Evolutionary conservation across 1,139 yeast species (phyloP), one percentile per base, ranked within the genome.

Genomic region (Taphrina sp.): DNA sequence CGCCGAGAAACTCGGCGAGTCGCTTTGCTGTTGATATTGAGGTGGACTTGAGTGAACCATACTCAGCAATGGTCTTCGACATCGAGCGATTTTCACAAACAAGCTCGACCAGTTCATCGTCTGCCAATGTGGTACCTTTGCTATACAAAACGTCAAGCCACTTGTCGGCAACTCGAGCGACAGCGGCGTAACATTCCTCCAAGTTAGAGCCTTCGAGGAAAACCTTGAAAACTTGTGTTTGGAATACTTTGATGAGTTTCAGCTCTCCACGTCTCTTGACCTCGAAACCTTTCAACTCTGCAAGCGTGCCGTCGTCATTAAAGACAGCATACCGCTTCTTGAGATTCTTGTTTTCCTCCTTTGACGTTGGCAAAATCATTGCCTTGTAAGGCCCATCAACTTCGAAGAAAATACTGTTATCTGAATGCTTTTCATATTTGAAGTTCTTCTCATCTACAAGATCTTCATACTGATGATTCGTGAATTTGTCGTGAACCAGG

Each of bases 361-460:
- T 88, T 0, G 98, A 92, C 0, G 98, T 89, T 7, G 99, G 99
- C 58, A 94, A 76, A 59, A 94, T 80, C 98, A 94, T 94, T 0
- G 98, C 98, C 65, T 82, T 85, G 69, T 94, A 94, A 0, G 99
- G 99, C 10, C 99, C 99, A 74, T 94, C 99, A 23, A 94, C 96
- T 69, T 94, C 99, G 65, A 94, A 94, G 70, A 92, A 92, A 69
- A 94, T 94, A 19, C 96, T 85, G 69, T 94, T 94, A 66, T 94
- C 98, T 19, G 94, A 82, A 57, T 78, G 79, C 0, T 90, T 85
- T 55, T 82, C 80, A 69, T 90, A 92, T 62, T 79, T 80, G 68
- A 81, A 78, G 8, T 74, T 77, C 1, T 75, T 76, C 0, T 87
- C 81, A 66, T 90, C 95, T 1, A 79, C 79, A 55, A 90, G 73